Base-by-base conservation (phyloP, 768 basidiomycete genomes). In the Tricholoma sp. region DNA sequence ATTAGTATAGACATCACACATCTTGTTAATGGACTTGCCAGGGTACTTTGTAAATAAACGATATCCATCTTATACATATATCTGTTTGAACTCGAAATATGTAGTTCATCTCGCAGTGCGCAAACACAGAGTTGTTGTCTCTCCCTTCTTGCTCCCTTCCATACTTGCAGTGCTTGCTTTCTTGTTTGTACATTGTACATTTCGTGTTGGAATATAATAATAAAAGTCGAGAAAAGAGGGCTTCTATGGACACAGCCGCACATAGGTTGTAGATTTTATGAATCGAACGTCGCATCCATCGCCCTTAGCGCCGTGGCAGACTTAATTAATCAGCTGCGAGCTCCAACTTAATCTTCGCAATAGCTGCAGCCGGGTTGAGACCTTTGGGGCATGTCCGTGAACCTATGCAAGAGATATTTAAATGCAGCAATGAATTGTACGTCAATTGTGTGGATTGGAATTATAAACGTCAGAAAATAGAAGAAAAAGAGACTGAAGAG, bases 351-450 rank as follows among this genome's bases (percentile, higher is more conserved):
- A 98, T 92, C 77, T 89, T 86, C 15, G 92, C 89, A 66, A 98
- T 96, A 12, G 94, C 94, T 53, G 81, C 81, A 3, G 92, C 94
- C 3, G 93, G 94, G 76, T 96, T 95, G 61, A 96, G 82, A 54
- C 94, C 94, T 82, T 97, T 97, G 55, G 94, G 94, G 75, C 94
- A 98, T n/a, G 95, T 97, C 55, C 91, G 87, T 50, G 94, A 84
- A 71, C 92, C 89, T 87, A 58, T 20, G 48, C 44, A 18, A 15
- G 15, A 53, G 12, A 18, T 36, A 28, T 31, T 3, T 39, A 42
- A 37, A 50, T 15, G 45, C 39, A 6, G 37, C 47, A 47, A 58
- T 11, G 18, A 10, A 39, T 39, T 17, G 6, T 12, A 28, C 20
- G 41, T 24, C 15, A 18, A 4, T 13, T 31, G n/a, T 24, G 24